A percentile compares a stretch with the other conserved stretches of the same genome.
phyloP scores from a whole-genome alignment of 2,329 filamentous ascomycete species.

The Exophiala bonariae region DNA sequence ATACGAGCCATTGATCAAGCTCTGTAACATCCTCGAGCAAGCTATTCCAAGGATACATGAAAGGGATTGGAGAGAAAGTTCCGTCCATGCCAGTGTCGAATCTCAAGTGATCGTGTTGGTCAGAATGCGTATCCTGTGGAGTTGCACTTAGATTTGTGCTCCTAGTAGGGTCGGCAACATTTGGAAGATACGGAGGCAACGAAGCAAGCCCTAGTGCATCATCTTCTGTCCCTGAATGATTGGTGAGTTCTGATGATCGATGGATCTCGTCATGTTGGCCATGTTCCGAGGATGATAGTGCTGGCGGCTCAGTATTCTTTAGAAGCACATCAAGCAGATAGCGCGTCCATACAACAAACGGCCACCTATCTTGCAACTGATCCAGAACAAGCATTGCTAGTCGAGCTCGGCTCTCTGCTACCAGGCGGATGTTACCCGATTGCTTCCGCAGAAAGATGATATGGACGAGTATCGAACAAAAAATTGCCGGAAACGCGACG shows the following conservation, averaged over 20 bases:
- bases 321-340: slow-evolving; percentile 5
- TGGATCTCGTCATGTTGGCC: neutral
- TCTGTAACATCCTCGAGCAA: slow-evolving; percentile 4
- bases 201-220: neutral
- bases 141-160: neutral
- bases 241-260: neutral
- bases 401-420: slow-evolving; percentile 28
- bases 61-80: slow-evolving; percentile 1
- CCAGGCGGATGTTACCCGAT: slow-evolving; percentile 15
- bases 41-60: slow-evolving; percentile 2
- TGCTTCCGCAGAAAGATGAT: slow-evolving; percentile 23
- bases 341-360: slow-evolving; percentile 16
- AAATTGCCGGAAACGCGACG: slow-evolving; percentile 19
- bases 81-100: slow-evolving; percentile 2
- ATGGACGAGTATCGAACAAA: slow-evolving; percentile 17
- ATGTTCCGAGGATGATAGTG: neutral
- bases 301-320: neutral
- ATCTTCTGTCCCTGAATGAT: neutral
- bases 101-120: neutral
- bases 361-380: slow-evolving; percentile 26
- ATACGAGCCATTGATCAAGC: slow-evolving; percentile 2
- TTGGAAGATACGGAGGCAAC: neutral
- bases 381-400: slow-evolving; percentile 28
- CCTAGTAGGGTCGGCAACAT: neutral
- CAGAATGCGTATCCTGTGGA: neutral